Conservation (phyloP, 768 basidiomycete species). For the Amanita inopinata region DNA sequence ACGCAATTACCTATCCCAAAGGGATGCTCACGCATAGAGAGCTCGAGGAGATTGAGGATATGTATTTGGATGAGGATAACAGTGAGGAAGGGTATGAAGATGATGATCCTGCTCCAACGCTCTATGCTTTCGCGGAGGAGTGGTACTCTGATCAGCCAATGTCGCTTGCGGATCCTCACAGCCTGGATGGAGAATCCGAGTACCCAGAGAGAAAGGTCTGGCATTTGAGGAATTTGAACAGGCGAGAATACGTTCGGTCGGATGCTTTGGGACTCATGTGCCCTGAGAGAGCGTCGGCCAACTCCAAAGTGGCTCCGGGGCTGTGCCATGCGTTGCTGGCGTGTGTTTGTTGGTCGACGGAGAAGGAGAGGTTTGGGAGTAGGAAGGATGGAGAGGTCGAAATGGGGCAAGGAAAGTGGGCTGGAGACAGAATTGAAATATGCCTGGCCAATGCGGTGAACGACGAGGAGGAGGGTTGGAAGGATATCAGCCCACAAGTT, state of each 20-base stretch:
- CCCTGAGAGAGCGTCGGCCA: neutral
- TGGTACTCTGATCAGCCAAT: constrained; percentile 3
- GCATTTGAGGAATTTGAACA: constrained; percentile 4
- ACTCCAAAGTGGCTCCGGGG: neutral
- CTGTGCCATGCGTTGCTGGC: constrained; percentile 1
- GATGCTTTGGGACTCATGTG: neutral
- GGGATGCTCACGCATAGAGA: constrained; percentile 9
- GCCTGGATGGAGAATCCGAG: too few species aligned
- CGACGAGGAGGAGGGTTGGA: constrained; percentile 1
- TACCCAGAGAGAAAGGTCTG: neutral
- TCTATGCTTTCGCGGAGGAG: constrained; percentile 7
- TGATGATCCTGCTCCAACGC: constrained; percentile 5
- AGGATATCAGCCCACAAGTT: constrained; percentile 6
- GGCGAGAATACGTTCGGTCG: constrained; percentile 6
- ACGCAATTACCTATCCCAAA: constrained; percentile 8
- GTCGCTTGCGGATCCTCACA: neutral
- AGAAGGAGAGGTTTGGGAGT: neutral
- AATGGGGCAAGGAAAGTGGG: constrained; percentile 5
- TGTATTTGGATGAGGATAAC: constrained; percentile 7
- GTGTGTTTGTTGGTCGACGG: constrained; percentile 8
- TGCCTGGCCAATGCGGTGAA: neutral
- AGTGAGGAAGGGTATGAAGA: constrained; percentile 1
- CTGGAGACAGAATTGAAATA: constrained; percentile 7
- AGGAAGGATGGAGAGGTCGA: neutral
- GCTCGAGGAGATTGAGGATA: constrained; percentile 7